Percentiles rank a stretch among this genome's conserved stretches.
phyloP scores from a whole-genome alignment of 2,329 filamentous ascomycete genomes.

The Alternaria sp. region DNA sequence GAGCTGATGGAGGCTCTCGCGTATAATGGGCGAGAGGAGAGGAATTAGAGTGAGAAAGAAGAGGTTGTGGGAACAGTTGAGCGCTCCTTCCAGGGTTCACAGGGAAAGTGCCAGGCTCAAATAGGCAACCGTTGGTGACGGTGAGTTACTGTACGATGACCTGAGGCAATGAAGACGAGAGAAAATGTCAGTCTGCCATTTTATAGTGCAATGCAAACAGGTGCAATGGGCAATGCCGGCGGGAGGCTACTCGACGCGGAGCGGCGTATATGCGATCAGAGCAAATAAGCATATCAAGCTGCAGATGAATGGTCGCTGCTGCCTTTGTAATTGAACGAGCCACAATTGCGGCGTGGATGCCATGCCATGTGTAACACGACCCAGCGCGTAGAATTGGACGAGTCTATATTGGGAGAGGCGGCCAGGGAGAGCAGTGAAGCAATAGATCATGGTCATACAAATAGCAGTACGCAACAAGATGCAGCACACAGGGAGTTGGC shows the following conservation, averaged over 20 bases:
- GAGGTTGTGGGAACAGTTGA: slow-evolving; percentile 2
- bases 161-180: slow-evolving; percentile 12
- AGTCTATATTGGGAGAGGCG: not conserved
- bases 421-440: not conserved
- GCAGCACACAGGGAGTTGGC: not conserved
- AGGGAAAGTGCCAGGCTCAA: not conserved
- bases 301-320: slow-evolving; percentile 15
- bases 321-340: slow-evolving; percentile 12
- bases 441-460: not conserved
- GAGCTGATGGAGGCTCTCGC: not conserved
- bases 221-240: slow-evolving; percentile 20
- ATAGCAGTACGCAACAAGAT: too few relatives aligned
- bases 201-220: slow-evolving; percentile 24
- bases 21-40: not conserved
- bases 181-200: slow-evolving; percentile 14
- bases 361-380: not conserved
- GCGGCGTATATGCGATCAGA: slow-evolving; percentile 22
- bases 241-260: slow-evolving; percentile 15
- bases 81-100: slow-evolving; percentile 7
- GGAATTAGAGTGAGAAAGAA: not conserved
- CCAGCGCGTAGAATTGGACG: slow-evolving; percentile 2
- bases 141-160: slow-evolving; percentile 13
- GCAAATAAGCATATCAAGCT: slow-evolving; percentile 13
- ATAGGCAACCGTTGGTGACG: slow-evolving; percentile 20
- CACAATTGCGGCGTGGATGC: slow-evolving; percentile 15